phyloP scores from a whole-genome alignment of 2,329 filamentous ascomycete species.

The Diplodia intermedia region DNA sequence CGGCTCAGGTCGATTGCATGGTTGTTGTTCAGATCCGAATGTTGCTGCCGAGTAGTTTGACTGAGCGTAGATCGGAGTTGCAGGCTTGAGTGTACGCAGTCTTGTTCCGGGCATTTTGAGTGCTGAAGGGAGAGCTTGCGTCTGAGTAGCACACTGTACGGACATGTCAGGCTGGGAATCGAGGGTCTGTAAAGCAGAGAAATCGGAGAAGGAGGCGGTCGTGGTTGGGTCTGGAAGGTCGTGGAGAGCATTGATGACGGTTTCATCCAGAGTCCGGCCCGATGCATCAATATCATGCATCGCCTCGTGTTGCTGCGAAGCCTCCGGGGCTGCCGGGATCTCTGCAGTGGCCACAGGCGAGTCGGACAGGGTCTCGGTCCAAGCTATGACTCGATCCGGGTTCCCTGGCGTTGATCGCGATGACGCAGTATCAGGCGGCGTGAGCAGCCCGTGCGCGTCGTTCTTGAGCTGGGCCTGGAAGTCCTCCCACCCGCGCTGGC shows the following conservation, averaged over 20 bases:
- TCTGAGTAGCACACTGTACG: not conserved
- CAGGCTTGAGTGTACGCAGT: not conserved
- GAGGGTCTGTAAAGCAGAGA: not conserved
- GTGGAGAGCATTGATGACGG: not conserved
- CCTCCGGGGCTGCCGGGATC: not conserved
- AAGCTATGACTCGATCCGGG: slow-evolving; percentile 19
- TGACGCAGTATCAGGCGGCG: slow-evolving; percentile 7
- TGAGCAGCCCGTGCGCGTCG: not conserved
- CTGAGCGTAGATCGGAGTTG: not conserved
- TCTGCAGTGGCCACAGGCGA: not conserved
- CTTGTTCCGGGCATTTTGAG: not conserved
- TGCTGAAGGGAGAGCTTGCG: not conserved
- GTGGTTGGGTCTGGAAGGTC: not conserved
- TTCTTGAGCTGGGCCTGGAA: not conserved
- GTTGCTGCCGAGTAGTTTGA: not conserved
- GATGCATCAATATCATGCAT: not conserved
- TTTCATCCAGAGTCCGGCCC: not conserved
- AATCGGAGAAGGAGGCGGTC: not conserved
- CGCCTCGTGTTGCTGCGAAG: slow-evolving; percentile 16
- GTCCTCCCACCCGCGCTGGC: not conserved
- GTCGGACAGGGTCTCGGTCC: slow-evolving; percentile 13
- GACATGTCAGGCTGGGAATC: slow-evolving; percentile 1
- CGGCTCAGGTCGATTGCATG: not conserved
- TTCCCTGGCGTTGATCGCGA: not conserved
- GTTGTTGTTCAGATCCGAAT: slow-evolving; percentile 3